Percentiles rank a stretch among this genome's conserved stretches.
Evolutionary conservation across 495 filamentous ascomycete genomes (phyloP).

Genomic region (Podospora fimiseda): DNA sequence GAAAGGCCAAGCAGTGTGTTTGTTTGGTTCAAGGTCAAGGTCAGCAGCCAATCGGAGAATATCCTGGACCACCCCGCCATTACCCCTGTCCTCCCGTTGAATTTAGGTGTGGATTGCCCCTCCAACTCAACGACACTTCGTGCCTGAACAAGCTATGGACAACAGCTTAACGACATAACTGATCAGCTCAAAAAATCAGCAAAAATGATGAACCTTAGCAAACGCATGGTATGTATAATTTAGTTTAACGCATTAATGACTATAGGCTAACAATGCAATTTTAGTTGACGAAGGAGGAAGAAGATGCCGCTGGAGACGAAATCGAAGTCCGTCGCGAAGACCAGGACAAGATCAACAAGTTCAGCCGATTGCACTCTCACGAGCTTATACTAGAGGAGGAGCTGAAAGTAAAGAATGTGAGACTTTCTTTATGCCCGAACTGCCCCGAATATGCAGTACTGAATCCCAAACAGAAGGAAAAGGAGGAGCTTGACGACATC

Average conservation of each 20-base stretch:
- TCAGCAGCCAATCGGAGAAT: conserved; percentile 16
- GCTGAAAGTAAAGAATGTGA: conserved; percentile 73
- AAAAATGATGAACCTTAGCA: conserved; percentile 28
- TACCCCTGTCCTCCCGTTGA: conserved; percentile 7
- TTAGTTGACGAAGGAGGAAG: conserved; percentile 90
- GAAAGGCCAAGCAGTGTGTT: neutral
- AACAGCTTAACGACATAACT: neutral
- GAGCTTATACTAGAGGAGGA: conserved; percentile 72
- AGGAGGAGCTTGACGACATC: conserved; percentile 93
- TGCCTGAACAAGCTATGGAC: conserved; percentile 6
- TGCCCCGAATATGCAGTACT: conserved; percentile 4
- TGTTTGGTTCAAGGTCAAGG: conserved; percentile 7
- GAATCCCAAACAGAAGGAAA: conserved; percentile 69
- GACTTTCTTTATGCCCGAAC: conserved; percentile 16
- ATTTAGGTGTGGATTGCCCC: conserved; percentile 1
- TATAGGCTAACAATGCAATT: neutral
- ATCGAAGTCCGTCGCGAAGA: conserved; percentile 91
- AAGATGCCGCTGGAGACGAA: conserved; percentile 67
- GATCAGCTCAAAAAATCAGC: neutral
- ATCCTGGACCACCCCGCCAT: conserved; percentile 8
- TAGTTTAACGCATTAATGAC: neutral
- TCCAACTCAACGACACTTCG: conserved; percentile 1
- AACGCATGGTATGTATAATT: conserved; percentile 33
- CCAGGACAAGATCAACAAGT: conserved; percentile 97
- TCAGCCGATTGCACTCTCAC: conserved; percentile 88